phyloP scores from a whole-genome alignment of 2,329 filamentous ascomycete genomes.

The Aspergillus eucalypticola region DNA sequence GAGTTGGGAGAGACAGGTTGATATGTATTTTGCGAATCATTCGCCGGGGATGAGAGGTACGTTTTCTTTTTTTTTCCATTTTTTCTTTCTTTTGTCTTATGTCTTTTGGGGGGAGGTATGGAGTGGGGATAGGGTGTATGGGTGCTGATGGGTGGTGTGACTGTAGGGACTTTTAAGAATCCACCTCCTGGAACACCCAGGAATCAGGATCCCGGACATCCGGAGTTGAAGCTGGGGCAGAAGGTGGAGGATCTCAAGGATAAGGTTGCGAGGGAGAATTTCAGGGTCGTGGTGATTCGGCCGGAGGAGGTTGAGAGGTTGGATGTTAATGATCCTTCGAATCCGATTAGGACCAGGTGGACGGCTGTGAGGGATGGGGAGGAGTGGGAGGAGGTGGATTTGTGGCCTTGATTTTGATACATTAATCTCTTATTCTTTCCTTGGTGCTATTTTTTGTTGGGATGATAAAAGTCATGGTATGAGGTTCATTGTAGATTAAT shows the following conservation, averaged over 20 bases:
- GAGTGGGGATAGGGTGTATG: background rate
- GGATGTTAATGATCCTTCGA: slow-evolving; percentile 68
- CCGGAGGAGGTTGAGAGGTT: slow-evolving; percentile 75
- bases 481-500: too few relatives aligned
- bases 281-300: slow-evolving; percentile 83
- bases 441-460: background rate
- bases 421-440: too few relatives aligned
- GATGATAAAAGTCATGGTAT: too few relatives aligned
- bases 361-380: slow-evolving; percentile 54
- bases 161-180: slow-evolving; percentile 66
- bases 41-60: slow-evolving; percentile 74
- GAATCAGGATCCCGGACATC: slow-evolving; percentile 51
- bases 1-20: slow-evolving; percentile 78
- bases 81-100: background rate
- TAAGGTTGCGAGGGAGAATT: slow-evolving; percentile 67
- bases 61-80: slow-evolving; percentile 16
- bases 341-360: slow-evolving; percentile 67
- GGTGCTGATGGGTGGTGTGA: slow-evolving; percentile 3
- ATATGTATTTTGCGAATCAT: slow-evolving; percentile 86
- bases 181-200: slow-evolving; percentile 67
- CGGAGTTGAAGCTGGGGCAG: slow-evolving; percentile 55
- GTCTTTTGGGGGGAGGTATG: background rate
- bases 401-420: slow-evolving; percentile 58
- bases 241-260: slow-evolving; percentile 73
- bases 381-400: slow-evolving; percentile 67